phyloP scores from a whole-genome alignment of 2,329 filamentous ascomycete genomes.

The Westerdykella sp. region DNA sequence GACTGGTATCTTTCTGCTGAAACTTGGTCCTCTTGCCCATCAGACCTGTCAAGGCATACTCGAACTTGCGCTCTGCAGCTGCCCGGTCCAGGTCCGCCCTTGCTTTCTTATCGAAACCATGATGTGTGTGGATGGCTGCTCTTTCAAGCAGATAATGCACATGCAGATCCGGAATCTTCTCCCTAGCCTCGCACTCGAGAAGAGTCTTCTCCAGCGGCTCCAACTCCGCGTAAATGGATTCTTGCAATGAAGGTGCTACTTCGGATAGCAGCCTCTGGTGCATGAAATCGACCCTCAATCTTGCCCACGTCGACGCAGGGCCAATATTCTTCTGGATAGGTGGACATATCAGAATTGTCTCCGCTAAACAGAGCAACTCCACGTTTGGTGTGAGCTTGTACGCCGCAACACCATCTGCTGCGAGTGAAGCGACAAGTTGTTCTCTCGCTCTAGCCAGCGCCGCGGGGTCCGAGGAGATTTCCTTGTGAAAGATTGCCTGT shows the following conservation, averaged over 20 bases:
- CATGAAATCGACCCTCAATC: conserved; percentile 66
- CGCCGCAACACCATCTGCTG: conserved; percentile 76
- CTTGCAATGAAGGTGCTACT: conserved; percentile 54
- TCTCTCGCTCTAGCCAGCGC: conserved; percentile 39
- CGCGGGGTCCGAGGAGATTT: conserved; percentile 34
- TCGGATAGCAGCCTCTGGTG: conserved; percentile 64
- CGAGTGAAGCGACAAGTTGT: conserved; percentile 62
- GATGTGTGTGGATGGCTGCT: conserved; percentile 74
- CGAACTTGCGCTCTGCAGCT: conserved; percentile 60
- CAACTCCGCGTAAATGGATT: conserved; percentile 55
- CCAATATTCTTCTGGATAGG: conserved; percentile 42
- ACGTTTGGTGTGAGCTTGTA: conserved; percentile 80
- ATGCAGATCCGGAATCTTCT: conserved; percentile 21
- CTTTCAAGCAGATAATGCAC: conserved; percentile 74
- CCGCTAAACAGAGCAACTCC: conserved; percentile 75
- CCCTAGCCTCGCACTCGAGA: conserved; percentile 13
- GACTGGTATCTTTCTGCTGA: conserved; percentile 73
- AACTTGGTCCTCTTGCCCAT: conserved; percentile 80
- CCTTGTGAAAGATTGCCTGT: conserved; percentile 46
- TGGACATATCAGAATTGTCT: conserved; percentile 50
- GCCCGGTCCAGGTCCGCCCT: conserved; percentile 64
- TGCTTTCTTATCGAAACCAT: conserved; percentile 74
- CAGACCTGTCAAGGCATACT: conserved; percentile 77
- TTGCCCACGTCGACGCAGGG: conserved; percentile 52
- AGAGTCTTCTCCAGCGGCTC: conserved; percentile 47